A percentile compares a stretch with the other conserved stretches of the same genome.
Conservation (phyloP, 140 eudicot species). For the Cichorium intybus region DNA sequence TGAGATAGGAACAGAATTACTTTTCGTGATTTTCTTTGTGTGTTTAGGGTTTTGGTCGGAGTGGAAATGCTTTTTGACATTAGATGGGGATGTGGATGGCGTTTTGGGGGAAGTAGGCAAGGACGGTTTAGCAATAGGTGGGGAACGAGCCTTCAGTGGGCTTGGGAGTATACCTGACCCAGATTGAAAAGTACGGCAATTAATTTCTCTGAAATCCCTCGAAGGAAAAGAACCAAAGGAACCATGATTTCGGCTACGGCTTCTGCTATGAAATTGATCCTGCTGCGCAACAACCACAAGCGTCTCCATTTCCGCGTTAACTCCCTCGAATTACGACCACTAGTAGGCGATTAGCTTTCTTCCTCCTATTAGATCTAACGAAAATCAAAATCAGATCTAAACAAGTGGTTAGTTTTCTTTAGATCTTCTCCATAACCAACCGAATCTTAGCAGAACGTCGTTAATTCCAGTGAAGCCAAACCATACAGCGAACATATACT, state of each 20-base stretch:
- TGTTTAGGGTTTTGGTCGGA: slow-evolving; percentile 31
- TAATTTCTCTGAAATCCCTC: slow-evolving; percentile 44
- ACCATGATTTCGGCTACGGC: slow-evolving; percentile 41
- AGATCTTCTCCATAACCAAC: slow-evolving; percentile 76
- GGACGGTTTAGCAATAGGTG: slow-evolving; percentile 40
- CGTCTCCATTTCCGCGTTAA: slow-evolving; percentile 52
- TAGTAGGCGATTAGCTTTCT: slow-evolving; percentile 5
- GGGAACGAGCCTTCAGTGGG: slow-evolving; percentile 35
- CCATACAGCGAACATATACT: slow-evolving; percentile 37
- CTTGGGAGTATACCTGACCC: slow-evolving; percentile 64
- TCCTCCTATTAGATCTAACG: slow-evolving; percentile 12
- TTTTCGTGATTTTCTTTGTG: slow-evolving; percentile 24
- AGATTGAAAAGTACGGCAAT: slow-evolving; percentile 67
- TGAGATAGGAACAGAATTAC: slow-evolving; percentile 51
- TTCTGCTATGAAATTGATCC: slow-evolving; percentile 47
- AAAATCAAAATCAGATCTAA: slow-evolving; percentile 9
- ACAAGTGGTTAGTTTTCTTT: slow-evolving; percentile 15
- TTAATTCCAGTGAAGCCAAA: slow-evolving; percentile 37
- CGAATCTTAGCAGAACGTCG: slow-evolving; percentile 51
- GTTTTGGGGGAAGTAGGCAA: slow-evolving; percentile 47
- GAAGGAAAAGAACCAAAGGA: slow-evolving; percentile 55
- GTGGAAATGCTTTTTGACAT: slow-evolving; percentile 20
- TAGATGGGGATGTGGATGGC: slow-evolving; percentile 33
- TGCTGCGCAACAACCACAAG: slow-evolving; percentile 61
- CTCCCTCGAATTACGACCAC: slow-evolving; percentile 3